Evolutionary conservation across 805 yeast genomes (phyloP), one percentile per base, ranked within the genome.

Genomic region (Groenewaldozyma tartarivorans): DNA sequence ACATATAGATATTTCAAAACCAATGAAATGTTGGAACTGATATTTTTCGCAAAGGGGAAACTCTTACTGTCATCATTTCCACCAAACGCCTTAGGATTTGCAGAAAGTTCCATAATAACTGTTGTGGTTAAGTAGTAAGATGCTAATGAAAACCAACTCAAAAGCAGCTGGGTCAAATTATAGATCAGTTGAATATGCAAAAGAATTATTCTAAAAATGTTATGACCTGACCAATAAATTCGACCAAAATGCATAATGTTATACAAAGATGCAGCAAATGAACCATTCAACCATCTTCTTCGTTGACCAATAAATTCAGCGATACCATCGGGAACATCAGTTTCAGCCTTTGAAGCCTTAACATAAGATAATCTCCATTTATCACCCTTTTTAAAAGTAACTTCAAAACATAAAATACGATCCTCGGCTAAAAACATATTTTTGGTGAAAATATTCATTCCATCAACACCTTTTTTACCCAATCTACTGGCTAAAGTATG

Each of bases 351-450:
- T 13, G 82, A 77, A 38, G 71, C 69, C 52, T 75, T 75, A 53
- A 78, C 76, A 54, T 77, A 77, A 19, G 80, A 60, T 48, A 77
- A 67, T 44, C 76, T 70, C 83, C 83, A 77, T 40, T 71, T 65
- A 48, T 73, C 68, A 7, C 68, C 69, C 29, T 62, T 61, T 54
- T 77, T 77, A 41, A 79, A 78, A 15, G 74, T 75, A 40, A 77
- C 69, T 50, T 77, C 83, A 53, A 72, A 74, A 58, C 83, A 77
- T 45, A 77, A 63, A 49, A 77, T 77, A 51, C 83, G 72, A 53
- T 77, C 83, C 58, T 77, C 83, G 42, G 83, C 83, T 48, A 77
- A 61, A 52, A 77, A 77, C 83, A 77, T 77, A 54, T 77, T 77
- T 43, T 77, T 75, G 19, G 79, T 72, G 63, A 77, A 77, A 48